Percentiles rank a stretch among this genome's conserved stretches.
Evolutionary conservation across 306 rosid species (phyloP).

Genomic region (Cucumis hystrix): DNA sequence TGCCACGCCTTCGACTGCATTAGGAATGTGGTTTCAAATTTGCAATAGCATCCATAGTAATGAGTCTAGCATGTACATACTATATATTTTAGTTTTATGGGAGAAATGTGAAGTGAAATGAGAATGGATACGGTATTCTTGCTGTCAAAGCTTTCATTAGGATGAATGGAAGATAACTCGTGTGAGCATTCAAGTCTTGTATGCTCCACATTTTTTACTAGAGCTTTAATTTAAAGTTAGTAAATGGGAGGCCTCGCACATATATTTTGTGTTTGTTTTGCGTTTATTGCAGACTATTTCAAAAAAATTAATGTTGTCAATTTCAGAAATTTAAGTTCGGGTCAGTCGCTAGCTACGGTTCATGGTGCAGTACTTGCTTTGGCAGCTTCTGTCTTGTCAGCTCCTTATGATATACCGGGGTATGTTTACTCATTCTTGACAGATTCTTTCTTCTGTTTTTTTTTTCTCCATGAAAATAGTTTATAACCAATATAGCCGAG

Average conservation of each 20-base stretch:
- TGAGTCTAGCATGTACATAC: background rate
- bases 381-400: conserved; percentile 81
- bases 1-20: background rate
- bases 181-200: background rate
- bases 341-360: conserved; percentile 55
- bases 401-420: conserved; percentile 98
- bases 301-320: background rate
- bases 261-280: background rate
- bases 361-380: conserved; percentile 94
- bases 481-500: background rate
- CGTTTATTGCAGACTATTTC: background rate
- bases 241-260: background rate
- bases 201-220: background rate
- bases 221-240: background rate
- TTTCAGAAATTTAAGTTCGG: conserved; percentile 60
- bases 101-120: background rate
- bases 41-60: background rate
- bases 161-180: background rate
- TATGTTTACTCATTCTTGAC: conserved; percentile 17
- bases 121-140: background rate
- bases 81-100: background rate
- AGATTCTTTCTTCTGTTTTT: background rate
- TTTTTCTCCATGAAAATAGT: too few species aligned
- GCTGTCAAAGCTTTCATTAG: background rate
- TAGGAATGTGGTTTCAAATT: background rate